Percentiles rank a stretch among this genome's conserved stretches.
Evolutionary conservation across 2,329 filamentous ascomycete genomes (phyloP).

Genomic region (Sporothrix protearum): DNA sequence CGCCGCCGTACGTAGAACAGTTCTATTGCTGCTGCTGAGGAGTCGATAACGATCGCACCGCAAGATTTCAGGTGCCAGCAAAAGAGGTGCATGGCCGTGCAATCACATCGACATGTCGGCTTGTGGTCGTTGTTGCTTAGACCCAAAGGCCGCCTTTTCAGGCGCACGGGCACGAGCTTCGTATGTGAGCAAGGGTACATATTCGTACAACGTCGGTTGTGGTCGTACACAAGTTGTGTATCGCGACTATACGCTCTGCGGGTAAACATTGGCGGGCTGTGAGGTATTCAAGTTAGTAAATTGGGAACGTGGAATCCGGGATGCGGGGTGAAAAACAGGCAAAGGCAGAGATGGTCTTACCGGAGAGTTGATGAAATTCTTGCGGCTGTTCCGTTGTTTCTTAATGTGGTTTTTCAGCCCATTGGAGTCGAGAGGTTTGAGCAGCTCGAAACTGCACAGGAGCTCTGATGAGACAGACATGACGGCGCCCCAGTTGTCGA

Average conservation of each 20-base stretch:
- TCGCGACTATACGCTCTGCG: conserved; percentile 50
- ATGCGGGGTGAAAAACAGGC: neutral
- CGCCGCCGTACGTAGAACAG: neutral
- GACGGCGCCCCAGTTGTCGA: conserved; percentile 98
- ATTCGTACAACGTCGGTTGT: neutral
- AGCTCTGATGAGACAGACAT: conserved; percentile 96
- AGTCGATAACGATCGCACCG: neutral
- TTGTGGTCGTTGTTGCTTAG: neutral
- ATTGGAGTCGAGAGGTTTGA: conserved; percentile 94
- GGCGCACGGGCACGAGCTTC: neutral
- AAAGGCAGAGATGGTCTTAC: conserved; percentile 53
- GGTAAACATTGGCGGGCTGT: conserved; percentile 54
- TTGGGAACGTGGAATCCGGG: neutral
- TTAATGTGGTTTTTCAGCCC: conserved; percentile 98
- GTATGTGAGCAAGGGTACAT: neutral
- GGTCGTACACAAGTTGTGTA: neutral
- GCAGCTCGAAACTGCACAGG: conserved; percentile 91
- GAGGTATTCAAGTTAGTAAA: conserved; percentile 16
- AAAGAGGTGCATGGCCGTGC: neutral
- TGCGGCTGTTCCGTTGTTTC: conserved; percentile 90
- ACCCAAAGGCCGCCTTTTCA: neutral
- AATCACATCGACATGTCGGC: neutral
- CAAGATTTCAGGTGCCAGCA: neutral
- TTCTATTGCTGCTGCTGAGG: neutral
- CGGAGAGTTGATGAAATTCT: conserved; percentile 93